Conservation (phyloP, 352 stramenopile species). For the Aphanomyces stellatus region DNA sequence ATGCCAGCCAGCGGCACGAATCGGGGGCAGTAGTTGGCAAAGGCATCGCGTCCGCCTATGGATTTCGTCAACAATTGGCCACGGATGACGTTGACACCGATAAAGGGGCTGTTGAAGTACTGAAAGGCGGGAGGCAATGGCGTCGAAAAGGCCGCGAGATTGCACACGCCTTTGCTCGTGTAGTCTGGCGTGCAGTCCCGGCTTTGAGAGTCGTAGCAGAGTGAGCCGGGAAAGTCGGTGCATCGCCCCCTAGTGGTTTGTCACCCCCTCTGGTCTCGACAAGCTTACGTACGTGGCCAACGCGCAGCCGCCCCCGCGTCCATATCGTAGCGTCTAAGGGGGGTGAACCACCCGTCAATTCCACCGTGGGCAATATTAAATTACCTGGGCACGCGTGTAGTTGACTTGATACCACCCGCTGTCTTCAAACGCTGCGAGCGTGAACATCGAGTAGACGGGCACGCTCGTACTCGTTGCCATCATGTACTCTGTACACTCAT, state of each 20-base stretch:
- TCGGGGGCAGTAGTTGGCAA: slow-evolving; percentile 67
- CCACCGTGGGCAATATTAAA: too few relatives aligned
- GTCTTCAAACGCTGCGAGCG: slow-evolving; percentile 20
- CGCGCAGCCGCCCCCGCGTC: background rate
- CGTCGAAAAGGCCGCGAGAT: slow-evolving; percentile 23
- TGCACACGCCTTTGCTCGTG: slow-evolving; percentile 1
- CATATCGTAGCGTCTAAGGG: background rate
- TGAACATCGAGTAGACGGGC: slow-evolving; percentile 42
- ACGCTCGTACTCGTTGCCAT: slow-evolving; percentile 64
- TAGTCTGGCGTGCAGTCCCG: background rate
- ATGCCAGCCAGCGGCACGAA: slow-evolving; percentile 25
- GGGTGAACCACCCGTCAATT: slow-evolving; percentile 31
- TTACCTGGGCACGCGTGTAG: slow-evolving; percentile 6
- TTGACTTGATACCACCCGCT: slow-evolving; percentile 22
- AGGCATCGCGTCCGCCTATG: slow-evolving; percentile 31
- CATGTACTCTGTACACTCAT: slow-evolving; percentile 44
- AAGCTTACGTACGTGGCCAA: slow-evolving; percentile 11
- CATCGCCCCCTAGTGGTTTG: slow-evolving; percentile 50
- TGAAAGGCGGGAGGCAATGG: slow-evolving; percentile 40
- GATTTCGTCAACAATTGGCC: background rate
- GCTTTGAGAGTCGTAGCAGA: slow-evolving; percentile 48
- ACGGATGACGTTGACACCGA: slow-evolving; percentile 26
- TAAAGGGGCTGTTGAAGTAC: slow-evolving; percentile 48
- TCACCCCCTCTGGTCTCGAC: slow-evolving; percentile 28
- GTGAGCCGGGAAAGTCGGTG: slow-evolving; percentile 49